Evolutionary conservation across 352 stramenopile species (phyloP), one percentile per base, ranked within the genome.

Genomic region (Phytophthora pluvialis): DNA sequence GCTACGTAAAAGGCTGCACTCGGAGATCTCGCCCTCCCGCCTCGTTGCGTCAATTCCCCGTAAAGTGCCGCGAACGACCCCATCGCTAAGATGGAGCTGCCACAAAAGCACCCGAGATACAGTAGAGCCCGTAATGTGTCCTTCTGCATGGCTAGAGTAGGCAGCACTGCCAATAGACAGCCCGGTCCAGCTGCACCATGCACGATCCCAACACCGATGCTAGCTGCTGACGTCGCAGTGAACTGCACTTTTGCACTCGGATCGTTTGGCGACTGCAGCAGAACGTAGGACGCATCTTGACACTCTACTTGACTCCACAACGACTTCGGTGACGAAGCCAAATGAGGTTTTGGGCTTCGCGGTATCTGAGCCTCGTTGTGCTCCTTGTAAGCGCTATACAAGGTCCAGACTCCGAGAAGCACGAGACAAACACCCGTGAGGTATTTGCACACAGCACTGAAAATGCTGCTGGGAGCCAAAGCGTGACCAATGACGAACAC

Each of bases 21-120:
- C 58, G 21, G 16, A 59, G n/a, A 49, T 57, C 77, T n/a, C 64
- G 60, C 9, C 48, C 18, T 18, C 54, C 71, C 47, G 57, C 59
- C 21, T 13, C 78, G 67, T 11, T 67, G 63, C 6, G 83, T 93
- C 12, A 81, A 31, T 42, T 87, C 78, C 6, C 93, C 91, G 50
- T 97, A 98, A 7, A 91, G 53, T 5, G 80, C 77, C 1, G 91
- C 86, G 67, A 98, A 97, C 1, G 56, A 63, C 26, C 87, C 93
- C 93, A 98, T 98, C 12, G 90, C 84, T 6, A 97, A 11, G 35
- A 92, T 94, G 13, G 80, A 92, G 26, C 79, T 95, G 10, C 81
- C 36, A 57, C 89, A 98, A 64, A 98, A 98, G 13, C 78, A 90
- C 0, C 60, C 75, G 1, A 98, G 70, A 75, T 97, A 98, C 7